Conservation (phyloP, 345 rosid genomes). For the Citrus sinensis region DNA sequence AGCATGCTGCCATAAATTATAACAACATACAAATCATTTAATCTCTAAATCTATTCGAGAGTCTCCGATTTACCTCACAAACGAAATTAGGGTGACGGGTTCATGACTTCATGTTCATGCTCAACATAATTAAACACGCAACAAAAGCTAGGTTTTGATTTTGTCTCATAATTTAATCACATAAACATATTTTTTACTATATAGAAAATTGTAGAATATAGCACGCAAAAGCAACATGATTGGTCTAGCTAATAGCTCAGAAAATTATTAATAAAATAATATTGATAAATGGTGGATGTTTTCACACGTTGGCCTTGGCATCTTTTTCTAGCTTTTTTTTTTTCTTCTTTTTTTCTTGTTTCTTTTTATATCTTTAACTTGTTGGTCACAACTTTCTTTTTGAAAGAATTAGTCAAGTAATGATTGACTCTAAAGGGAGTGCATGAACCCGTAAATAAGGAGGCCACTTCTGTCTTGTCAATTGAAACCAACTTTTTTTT, state of each 20-base stretch:
- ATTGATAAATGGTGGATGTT: neutral
- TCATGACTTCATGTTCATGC: neutral
- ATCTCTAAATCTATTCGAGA: neutral
- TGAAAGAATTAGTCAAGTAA: neutral
- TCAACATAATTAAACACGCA: neutral
- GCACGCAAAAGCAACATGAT: neutral
- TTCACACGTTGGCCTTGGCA: neutral
- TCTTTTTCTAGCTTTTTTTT: neutral
- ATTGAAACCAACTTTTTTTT: neutral
- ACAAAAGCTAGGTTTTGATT: neutral
- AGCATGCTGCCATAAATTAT: neutral
- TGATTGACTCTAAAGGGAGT: conserved; percentile 3
- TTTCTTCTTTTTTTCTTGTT: neutral
- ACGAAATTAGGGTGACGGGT: neutral
- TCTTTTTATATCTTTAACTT: neutral
- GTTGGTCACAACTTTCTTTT: neutral
- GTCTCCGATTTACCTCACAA: neutral
- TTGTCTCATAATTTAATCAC: neutral
- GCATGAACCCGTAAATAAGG: conserved; percentile 12
- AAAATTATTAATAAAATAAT: neutral
- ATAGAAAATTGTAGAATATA: neutral
- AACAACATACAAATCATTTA: neutral
- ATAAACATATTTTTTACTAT: neutral
- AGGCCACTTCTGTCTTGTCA: conserved; percentile 14
- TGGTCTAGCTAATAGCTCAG: neutral